A percentile compares a stretch with the other conserved stretches of the same genome.
Conservation (phyloP, 768 basidiomycete genomes). For the Lactifluus rugatus region DNA sequence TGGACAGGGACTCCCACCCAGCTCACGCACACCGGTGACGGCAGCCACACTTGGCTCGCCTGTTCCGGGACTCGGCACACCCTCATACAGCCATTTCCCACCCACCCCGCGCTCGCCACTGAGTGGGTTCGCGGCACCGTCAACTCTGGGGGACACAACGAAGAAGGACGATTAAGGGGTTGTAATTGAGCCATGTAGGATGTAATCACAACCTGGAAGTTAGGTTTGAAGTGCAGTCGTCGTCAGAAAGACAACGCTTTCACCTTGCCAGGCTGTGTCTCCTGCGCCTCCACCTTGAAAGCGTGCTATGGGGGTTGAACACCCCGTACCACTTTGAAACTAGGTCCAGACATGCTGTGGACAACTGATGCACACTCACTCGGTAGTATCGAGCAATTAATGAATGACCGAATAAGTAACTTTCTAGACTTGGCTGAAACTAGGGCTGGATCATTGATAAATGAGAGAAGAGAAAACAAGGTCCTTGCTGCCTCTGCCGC, state of each 20-base stretch:
- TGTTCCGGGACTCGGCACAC: conserved; percentile 10
- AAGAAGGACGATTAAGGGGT: conserved; percentile 2
- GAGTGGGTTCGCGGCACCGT: conserved; percentile 1
- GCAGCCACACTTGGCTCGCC: conserved; percentile 25
- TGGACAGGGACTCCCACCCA: background rate
- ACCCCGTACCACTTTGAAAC: background rate
- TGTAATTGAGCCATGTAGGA: background rate
- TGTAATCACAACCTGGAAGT: background rate
- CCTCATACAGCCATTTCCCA: conserved; percentile 28
- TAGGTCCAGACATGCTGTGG: background rate
- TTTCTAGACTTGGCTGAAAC: background rate
- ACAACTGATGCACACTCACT: background rate
- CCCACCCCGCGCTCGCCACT: conserved; percentile 28
- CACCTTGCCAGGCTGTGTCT: background rate
- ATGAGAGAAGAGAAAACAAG: too few species aligned
- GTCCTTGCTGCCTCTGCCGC: background rate
- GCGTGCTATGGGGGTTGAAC: background rate
- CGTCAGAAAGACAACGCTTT: too few species aligned
- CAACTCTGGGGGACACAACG: background rate
- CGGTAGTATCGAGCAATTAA: background rate
- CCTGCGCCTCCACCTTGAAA: background rate
- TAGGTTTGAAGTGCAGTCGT: background rate
- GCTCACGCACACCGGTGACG: conserved; percentile 20
- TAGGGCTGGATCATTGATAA: too few species aligned
- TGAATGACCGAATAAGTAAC: background rate